Evolutionary conservation across 2,329 filamentous ascomycete genomes (phyloP).

Genomic region (Dothidotthia symphoricarpi): DNA sequence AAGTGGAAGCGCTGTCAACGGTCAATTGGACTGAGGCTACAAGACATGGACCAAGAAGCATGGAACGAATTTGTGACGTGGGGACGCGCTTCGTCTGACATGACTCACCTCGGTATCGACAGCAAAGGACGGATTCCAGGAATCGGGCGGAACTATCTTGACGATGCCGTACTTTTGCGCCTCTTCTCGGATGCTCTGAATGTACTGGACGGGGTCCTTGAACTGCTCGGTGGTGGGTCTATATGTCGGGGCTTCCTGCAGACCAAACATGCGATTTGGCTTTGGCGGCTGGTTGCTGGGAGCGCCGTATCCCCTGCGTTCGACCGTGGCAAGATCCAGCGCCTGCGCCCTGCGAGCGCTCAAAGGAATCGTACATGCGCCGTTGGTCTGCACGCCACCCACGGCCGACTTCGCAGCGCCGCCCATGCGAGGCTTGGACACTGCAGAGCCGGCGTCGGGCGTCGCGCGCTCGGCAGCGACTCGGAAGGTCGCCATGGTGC

Average conservation of each 20-base stretch:
- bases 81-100: background rate
- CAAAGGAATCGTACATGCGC: conserved; percentile 53
- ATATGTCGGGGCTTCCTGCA: conserved; percentile 88
- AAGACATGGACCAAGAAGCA: background rate
- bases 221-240: conserved; percentile 90
- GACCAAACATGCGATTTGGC: conserved; percentile 74
- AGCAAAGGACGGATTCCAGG: conserved; percentile 91
- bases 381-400: conserved; percentile 41
- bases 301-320: conserved; percentile 80
- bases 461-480: conserved; percentile 33
- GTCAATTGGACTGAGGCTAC: too few species aligned
- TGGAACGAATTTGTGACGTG: conserved; percentile 28
- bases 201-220: conserved; percentile 89
- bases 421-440: conserved; percentile 34
- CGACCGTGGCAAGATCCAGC: conserved; percentile 84
- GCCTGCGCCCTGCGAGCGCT: conserved; percentile 65
- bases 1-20: conserved; percentile 83
- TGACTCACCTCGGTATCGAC: conserved; percentile 87
- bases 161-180: conserved; percentile 86
- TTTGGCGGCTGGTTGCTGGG: conserved; percentile 74
- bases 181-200: conserved; percentile 85
- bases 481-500: conserved; percentile 41
- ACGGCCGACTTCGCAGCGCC: conserved; percentile 20
- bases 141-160: conserved; percentile 91
- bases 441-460: conserved; percentile 20